Conservation (phyloP, 2,329 filamentous ascomycete species). For the Parafenestella ontariensis region DNA sequence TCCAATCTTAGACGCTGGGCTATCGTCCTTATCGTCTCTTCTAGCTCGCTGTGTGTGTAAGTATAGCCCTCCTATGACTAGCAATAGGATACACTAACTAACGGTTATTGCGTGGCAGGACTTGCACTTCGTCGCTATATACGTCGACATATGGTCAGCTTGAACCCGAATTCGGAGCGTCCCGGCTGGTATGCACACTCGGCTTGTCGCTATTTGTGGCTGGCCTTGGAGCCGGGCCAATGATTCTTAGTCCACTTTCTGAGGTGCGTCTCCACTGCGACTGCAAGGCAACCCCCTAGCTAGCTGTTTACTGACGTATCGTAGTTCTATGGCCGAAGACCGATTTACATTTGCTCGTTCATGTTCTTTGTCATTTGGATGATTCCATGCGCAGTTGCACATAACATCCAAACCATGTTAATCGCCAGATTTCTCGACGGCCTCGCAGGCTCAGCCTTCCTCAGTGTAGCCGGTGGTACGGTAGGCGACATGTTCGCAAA, state of each 20-base stretch:
- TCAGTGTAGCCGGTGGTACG: constrained; percentile 80
- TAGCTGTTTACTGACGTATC: constrained; percentile 4
- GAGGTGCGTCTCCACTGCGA: constrained; percentile 45
- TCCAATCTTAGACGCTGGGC: constrained; percentile 74
- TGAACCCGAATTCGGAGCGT: constrained; percentile 74
- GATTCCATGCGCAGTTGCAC: constrained; percentile 80
- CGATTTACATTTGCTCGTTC: constrained; percentile 80
- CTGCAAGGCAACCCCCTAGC: not conserved
- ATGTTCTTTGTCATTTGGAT: constrained; percentile 78
- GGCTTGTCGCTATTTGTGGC: constrained; percentile 85
- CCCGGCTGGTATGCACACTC: constrained; percentile 75
- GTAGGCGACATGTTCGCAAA: constrained; percentile 69
- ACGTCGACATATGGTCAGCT: constrained; percentile 82
- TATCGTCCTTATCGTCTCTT: constrained; percentile 76
- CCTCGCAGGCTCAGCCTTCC: constrained; percentile 68
- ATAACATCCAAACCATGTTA: constrained; percentile 81
- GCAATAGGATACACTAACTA: constrained; percentile 6
- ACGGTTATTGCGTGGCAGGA: constrained; percentile 58
- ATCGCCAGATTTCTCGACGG: constrained; percentile 80
- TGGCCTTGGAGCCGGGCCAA: constrained; percentile 68
- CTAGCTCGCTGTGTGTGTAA: constrained; percentile 82
- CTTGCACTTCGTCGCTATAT: constrained; percentile 87
- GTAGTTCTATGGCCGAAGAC: constrained; percentile 80
- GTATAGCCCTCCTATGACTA: constrained; percentile 48
- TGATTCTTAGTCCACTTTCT: constrained; percentile 63